Evolutionary conservation across 208 protist species (phyloP).

Genomic region (Entamoeba nuttalli): DNA sequence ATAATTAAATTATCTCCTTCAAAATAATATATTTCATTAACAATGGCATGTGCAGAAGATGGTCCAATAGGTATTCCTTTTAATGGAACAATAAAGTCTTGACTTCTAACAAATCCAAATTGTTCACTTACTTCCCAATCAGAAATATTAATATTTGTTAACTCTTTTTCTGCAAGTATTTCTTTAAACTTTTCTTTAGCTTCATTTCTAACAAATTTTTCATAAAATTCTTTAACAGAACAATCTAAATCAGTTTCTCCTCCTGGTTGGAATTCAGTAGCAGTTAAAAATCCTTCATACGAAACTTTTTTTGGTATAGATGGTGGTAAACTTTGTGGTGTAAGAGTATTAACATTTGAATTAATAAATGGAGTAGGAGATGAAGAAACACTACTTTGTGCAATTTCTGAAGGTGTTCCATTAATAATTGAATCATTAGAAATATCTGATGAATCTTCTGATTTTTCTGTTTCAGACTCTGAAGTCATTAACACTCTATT

Average conservation of each 20-base stretch:
- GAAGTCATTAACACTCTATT: neutral
- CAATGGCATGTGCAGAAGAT: neutral
- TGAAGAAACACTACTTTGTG: neutral
- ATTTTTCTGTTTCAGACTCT: no score
- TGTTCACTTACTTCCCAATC: neutral
- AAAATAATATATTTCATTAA: neutral
- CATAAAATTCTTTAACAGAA: neutral
- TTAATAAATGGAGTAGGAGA: neutral
- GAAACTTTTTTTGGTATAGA: neutral
- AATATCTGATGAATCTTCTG: no score
- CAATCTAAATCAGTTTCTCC: neutral
- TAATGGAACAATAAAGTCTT: neutral
- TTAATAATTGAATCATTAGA: neutral
- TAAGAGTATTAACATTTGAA: no score
- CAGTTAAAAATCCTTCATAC: neutral
- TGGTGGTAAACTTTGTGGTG: no score
- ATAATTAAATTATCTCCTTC: neutral
- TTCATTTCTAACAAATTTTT: neutral
- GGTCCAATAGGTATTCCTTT: neutral
- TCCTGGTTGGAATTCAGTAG: neutral
- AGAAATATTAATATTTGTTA: neutral
- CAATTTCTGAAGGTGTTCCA: neutral
- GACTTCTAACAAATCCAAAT: neutral
- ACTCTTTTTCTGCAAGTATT: neutral
- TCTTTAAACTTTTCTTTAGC: neutral